Conservation (phyloP, 805 yeast genomes). For the Wickerhamomyces hampshirensis region DNA sequence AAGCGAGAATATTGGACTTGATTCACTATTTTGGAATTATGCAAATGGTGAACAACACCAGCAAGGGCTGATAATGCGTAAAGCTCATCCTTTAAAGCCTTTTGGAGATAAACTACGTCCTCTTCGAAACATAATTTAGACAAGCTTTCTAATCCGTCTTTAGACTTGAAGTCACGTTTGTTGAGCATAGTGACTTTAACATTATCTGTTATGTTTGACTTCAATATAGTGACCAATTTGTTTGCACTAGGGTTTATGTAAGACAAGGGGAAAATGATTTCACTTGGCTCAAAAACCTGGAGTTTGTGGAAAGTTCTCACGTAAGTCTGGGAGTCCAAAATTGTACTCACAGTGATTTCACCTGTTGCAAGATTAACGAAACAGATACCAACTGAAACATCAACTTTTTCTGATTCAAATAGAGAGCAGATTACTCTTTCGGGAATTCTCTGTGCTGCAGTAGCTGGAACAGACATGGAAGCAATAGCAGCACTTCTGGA, state of each 20-base stretch:
- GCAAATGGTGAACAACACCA: slow-evolving; percentile 28
- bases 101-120: slow-evolving; percentile 19
- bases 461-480: neutral
- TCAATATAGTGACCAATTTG: slow-evolving; percentile 33
- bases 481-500: neutral
- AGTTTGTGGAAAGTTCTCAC: slow-evolving; percentile 40
- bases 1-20: slow-evolving; percentile 22
- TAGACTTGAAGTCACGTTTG: slow-evolving; percentile 22
- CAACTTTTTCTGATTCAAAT: slow-evolving; percentile 24
- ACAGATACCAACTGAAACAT: slow-evolving; percentile 35
- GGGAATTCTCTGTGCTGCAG: slow-evolving; percentile 10
- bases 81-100: slow-evolving; percentile 26
- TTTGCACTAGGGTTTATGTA: slow-evolving; percentile 25
- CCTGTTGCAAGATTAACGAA: slow-evolving; percentile 35
- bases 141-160: slow-evolving; percentile 23
- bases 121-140: slow-evolving; percentile 14
- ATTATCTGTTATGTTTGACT: slow-evolving; percentile 25
- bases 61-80: slow-evolving; percentile 30
- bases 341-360: slow-evolving; percentile 30
- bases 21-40: slow-evolving; percentile 8
- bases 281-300: slow-evolving; percentile 30
- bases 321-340: slow-evolving; percentile 41
- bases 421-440: slow-evolving; percentile 25
- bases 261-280: slow-evolving; percentile 30
- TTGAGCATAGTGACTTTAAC: slow-evolving; percentile 24